Base-by-base conservation (phyloP, 1,284 basidiomycete species). In the Fistulina hepatica region DNA sequence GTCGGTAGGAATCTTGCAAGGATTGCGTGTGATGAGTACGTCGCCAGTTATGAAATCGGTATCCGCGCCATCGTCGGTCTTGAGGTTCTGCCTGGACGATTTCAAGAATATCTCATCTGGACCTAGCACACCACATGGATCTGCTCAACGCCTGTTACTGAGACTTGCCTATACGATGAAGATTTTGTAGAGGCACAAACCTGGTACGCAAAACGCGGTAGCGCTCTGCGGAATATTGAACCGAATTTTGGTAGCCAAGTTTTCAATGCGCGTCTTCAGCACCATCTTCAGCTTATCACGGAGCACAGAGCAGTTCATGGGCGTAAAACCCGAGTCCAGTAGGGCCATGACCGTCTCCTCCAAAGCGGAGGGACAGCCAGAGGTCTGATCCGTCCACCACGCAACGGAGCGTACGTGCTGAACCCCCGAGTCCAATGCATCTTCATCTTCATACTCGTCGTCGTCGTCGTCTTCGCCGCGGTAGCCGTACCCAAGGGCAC, bases 1-100 rank as follows among this genome's bases (percentile, higher is more conserved):
- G 44, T 70, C 67, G 2, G 58, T 61, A 1, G 64, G 62, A 0
- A 68, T 50, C 40, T 69, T 69, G 49, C 65, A 68, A 2, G 67
- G 67, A 45, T 63, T 62, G 7, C 67, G 51, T 6, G 62, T 66
- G 9, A 66, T 57, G 43, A 67, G 44, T 6, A 66, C 60, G 37
- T 60, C 55, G 2, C 65, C 64, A 5, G 54, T n/a, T 3, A 69
- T 44, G 6, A 56, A 48, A 24, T 64, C 56, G 1, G 54, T 58
- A 11, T 44, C 40, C 2, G 48, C 33, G 2, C 58, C 59, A 26
- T 59, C 50, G 3, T 27, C 26, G 6, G 42, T 51, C 1, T 44
- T 26, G 24, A 65, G 49, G 4, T 51, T 49, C 0, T 48, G 47
- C 1, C 43, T 34, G 0, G 60, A 63, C 11, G 50, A 54, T 43